A percentile compares a stretch with the other conserved stretches of the same genome.
phyloP scores from a whole-genome alignment of 2,329 filamentous ascomycete species.

The Fusarium sulawesiense region DNA sequence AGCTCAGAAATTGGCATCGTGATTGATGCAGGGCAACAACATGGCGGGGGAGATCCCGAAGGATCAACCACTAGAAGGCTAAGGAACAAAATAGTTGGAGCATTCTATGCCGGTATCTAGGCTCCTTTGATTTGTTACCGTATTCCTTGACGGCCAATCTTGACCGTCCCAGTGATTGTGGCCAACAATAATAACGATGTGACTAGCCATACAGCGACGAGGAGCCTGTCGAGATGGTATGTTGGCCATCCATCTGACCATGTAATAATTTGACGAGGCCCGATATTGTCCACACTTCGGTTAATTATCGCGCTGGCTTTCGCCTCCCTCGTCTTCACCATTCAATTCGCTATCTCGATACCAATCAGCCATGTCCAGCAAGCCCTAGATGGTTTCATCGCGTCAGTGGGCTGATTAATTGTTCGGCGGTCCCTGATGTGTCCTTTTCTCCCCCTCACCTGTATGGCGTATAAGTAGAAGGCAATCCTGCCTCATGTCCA shows the following conservation, averaged over 20 bases:
- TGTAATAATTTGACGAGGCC: background rate
- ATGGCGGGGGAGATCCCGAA: background rate
- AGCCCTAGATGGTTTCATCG: fast-evolving
- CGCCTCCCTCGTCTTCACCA: background rate
- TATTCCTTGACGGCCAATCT: background rate
- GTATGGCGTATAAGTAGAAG: background rate
- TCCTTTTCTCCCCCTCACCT: background rate
- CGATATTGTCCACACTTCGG: background rate
- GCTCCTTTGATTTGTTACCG: background rate
- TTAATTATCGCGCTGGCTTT: background rate
- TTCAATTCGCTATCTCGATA: background rate
- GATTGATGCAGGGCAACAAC: background rate
- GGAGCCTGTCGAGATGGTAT: background rate
- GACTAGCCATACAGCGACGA: background rate
- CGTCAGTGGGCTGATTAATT: too few relatives aligned
- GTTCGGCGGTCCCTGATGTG: background rate
- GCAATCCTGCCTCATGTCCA: background rate
- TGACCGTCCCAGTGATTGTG: background rate
- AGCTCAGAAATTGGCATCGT: background rate
- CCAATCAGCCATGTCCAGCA: background rate
- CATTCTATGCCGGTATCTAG: background rate
- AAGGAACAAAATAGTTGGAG: background rate
- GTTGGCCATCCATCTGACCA: background rate
- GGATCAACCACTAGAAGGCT: background rate
- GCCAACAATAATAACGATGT: background rate